Percentiles rank a stretch among this genome's conserved stretches.
These are phyloP conservation scores for Exophiala aquamarina DNA, from an alignment of 2,329 filamentous ascomycete genomes.

Conservation along the genomic window DNA sequence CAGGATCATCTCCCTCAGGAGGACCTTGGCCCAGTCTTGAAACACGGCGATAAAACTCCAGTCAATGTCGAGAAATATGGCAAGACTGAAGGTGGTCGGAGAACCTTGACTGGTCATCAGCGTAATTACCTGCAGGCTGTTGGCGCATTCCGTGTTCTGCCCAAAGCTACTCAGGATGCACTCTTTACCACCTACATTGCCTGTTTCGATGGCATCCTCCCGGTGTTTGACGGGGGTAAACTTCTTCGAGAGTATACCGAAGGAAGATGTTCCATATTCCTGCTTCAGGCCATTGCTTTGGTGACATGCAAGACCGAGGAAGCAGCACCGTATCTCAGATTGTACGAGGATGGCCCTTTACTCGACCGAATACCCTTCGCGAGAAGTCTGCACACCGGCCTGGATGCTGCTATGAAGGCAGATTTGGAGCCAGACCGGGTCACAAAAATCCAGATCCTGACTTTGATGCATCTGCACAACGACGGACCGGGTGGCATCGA, in stretches of 20 bases:
- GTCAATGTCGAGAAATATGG: conserved; percentile 29
- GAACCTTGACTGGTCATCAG: conserved; percentile 28
- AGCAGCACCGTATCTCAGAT: conserved; percentile 34
- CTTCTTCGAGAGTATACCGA: conserved; percentile 30
- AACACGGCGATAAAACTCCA: conserved; percentile 25
- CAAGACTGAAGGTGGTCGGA: conserved; percentile 25
- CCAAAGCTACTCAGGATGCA: conserved; percentile 33
- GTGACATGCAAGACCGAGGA: conserved; percentile 39
- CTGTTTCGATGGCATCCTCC: conserved; percentile 39
- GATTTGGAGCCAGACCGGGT: conserved; percentile 38
- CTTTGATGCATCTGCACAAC: conserved; percentile 42
- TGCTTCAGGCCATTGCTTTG: conserved; percentile 42
- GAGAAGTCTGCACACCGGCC: conserved; percentile 37
- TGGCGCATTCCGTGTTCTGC: conserved; percentile 31
- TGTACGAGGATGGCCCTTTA: conserved; percentile 33
- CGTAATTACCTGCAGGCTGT: conserved; percentile 29
- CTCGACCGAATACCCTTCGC: conserved; percentile 39
- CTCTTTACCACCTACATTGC: conserved; percentile 38
- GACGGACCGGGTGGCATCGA: conserved; percentile 43
- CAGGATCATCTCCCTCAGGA: conserved; percentile 17
- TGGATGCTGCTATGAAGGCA: conserved; percentile 39
- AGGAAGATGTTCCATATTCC: conserved; percentile 34
- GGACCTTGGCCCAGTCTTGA: conserved; percentile 13
- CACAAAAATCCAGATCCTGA: conserved; percentile 38
- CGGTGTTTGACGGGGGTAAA: conserved; percentile 35